phyloP scores from a whole-genome alignment of 2,329 filamentous ascomycete species.

The Aspergillus neoniger region DNA sequence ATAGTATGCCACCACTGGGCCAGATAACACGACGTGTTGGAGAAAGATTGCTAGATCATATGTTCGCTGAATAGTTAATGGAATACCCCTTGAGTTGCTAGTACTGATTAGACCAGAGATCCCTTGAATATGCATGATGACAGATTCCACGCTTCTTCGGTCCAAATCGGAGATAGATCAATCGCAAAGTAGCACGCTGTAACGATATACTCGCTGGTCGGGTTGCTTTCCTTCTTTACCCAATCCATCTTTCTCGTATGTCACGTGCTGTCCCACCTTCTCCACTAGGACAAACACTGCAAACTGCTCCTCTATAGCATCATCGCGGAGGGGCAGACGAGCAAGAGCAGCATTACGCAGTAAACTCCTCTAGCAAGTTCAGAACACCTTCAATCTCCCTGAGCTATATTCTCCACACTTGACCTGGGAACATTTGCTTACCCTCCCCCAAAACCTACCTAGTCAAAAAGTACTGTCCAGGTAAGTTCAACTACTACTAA shows the following conservation, averaged over 20 bases:
- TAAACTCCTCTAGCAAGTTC: not conserved
- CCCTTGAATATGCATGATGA: too few relatives aligned
- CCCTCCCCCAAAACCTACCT: too few relatives aligned
- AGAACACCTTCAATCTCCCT: not conserved
- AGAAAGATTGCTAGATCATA: too few relatives aligned
- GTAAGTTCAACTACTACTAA: not conserved
- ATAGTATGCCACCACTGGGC: too few relatives aligned
- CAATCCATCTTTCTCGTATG: not conserved
- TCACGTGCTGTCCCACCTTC: conserved; percentile 9
- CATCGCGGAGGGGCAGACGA: conserved; percentile 20
- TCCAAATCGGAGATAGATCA: not conserved
- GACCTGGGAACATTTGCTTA: not conserved
- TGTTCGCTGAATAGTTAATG: too few relatives aligned
- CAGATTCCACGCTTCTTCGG: too few relatives aligned
- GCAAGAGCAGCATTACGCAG: conserved; percentile 5
- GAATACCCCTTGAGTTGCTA: too few relatives aligned
- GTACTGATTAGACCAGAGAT: too few relatives aligned
- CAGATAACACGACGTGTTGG: too few relatives aligned
- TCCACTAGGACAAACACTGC: conserved; percentile 26
- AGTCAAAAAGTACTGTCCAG: not conserved
- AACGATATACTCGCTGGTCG: not conserved
- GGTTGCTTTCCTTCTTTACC: not conserved
- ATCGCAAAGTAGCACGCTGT: too few relatives aligned
- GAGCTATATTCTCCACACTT: not conserved
- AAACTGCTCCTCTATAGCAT: conserved; percentile 24